Base-by-base conservation (phyloP, 768 basidiomycete species). In the Xerocomus brunneocitrinus region DNA sequence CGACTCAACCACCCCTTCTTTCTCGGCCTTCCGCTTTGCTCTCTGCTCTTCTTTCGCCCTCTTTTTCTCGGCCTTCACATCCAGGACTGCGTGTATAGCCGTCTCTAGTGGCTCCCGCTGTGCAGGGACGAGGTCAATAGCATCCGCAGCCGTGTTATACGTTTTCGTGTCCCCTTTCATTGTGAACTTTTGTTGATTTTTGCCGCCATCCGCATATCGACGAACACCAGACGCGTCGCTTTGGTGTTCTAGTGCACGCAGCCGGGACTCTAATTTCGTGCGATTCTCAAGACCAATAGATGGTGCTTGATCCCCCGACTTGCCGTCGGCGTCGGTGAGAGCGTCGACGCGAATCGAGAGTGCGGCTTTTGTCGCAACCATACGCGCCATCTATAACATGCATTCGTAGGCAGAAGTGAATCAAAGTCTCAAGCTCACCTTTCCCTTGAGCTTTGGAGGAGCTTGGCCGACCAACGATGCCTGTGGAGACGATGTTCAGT, bases 321-420 rank as follows among this genome's bases (percentile, higher is more conserved):
- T 97, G 62, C 85, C 89, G 55, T 98, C 91, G 8, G 85, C 78
- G 56, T 97, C 93, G 39, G 95, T 88, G 43, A 99, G 85, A 7
- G 97, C 97, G 61, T 99, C 97, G 35, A 98, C 92, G 71, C 97
- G 95, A 63, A 97, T 92, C 5, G 95, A 95, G 13, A 99, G 83
- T 1, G 97, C 91, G 4, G 95, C 86, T 77, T 99, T 99, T 45
- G 97, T 98, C 46, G 97, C 95, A 30, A 98, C 93, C 97, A 99
- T 99, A 65, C 97, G 91, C 22, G 97, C 97, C 97, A 98, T 98
- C 87, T 90, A 62, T 6, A 50, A 47, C 28, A 43, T 8, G 19
- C 47, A 24, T 60, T 48, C 54, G 36, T 13, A 44, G 30, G 45
- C 10, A 42, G 51, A 34, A 40, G 8, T 19, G 30, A 50, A 50